Evolutionary conservation across 345 rosid species (phyloP).

Genomic region (Trapa bicornis): DNA sequence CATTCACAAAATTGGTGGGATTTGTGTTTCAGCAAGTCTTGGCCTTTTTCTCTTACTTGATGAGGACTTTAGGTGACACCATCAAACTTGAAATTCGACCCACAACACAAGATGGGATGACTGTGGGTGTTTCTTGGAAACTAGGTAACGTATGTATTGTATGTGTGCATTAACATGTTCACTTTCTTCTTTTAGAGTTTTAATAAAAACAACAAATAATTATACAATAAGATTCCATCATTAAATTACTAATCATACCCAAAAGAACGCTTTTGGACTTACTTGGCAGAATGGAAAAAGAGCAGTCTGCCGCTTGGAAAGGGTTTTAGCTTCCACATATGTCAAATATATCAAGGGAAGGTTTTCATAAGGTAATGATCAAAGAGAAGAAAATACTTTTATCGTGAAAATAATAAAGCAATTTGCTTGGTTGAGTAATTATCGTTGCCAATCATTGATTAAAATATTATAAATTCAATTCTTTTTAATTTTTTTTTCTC

Average conservation of each 20-base stretch:
- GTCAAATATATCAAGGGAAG: slow-evolving; percentile 61
- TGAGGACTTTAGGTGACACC: slow-evolving; percentile 35
- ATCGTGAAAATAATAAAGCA: too few species aligned
- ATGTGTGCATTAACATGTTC: neutral
- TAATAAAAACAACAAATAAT: neutral
- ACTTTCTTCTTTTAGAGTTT: neutral
- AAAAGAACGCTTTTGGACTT: neutral
- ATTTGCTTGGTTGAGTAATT: too few species aligned
- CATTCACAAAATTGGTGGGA: neutral
- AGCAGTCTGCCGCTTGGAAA: slow-evolving; percentile 50
- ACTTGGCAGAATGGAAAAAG: slow-evolving; percentile 47
- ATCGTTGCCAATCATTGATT: too few species aligned
- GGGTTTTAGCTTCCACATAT: slow-evolving; percentile 57
- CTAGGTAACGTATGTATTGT: slow-evolving; percentile 19
- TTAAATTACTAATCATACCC: neutral
- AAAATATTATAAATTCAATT: too few species aligned
- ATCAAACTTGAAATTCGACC: slow-evolving; percentile 46
- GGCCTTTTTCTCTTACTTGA: slow-evolving; percentile 45
- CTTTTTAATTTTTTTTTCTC: neutral
- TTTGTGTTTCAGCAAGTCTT: slow-evolving; percentile 48
- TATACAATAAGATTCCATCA: neutral
- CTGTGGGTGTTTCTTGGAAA: slow-evolving; percentile 53
- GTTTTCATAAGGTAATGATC: slow-evolving; percentile 39
- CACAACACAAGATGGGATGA: slow-evolving; percentile 51
- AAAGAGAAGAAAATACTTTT: neutral